These are phyloP conservation scores for Pichia cephalocereana DNA, from an alignment of 805 yeast genomes.

Conservation along the genomic window DNA sequence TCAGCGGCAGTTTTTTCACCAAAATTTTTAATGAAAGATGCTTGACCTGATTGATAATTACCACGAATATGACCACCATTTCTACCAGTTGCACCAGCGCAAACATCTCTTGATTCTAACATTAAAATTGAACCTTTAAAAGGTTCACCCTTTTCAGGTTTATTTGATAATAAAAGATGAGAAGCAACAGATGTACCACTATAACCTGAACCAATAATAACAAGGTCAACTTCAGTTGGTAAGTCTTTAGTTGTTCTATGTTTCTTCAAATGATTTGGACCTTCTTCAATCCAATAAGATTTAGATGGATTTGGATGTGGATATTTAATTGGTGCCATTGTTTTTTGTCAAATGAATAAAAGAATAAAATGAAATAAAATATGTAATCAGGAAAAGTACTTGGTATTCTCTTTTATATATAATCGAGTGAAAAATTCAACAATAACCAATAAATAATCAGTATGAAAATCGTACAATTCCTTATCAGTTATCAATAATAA, in stretches of 20 bases:
- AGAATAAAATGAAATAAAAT: no score
- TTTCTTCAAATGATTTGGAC: not conserved
- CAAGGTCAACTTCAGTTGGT: constrained; percentile 31
- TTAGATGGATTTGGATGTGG: constrained; percentile 16
- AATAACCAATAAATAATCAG: no score
- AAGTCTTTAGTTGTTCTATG: constrained; percentile 17
- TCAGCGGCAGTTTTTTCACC: constrained; percentile 26
- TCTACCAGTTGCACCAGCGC: constrained; percentile 37
- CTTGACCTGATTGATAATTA: constrained; percentile 15
- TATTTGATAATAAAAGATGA: constrained; percentile 7
- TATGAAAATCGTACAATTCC: no score
- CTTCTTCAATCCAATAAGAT: constrained; percentile 10
- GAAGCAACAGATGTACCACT: constrained; percentile 34
- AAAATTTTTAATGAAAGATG: constrained; percentile 10
- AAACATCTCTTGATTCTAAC: constrained; percentile 33
- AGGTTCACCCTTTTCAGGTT: no score
- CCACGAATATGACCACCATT: constrained; percentile 43
- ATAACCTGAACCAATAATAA: constrained; percentile 38
- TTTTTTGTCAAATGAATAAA: no score
- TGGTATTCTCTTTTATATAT: no score
- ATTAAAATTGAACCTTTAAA: constrained; percentile 5
- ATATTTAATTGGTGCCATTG: not conserved
- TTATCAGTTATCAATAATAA: no score
- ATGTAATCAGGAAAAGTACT: no score
- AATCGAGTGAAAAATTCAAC: no score